phyloP scores from a whole-genome alignment of 148 eudicot species.

The Chenopodium formosanum region DNA sequence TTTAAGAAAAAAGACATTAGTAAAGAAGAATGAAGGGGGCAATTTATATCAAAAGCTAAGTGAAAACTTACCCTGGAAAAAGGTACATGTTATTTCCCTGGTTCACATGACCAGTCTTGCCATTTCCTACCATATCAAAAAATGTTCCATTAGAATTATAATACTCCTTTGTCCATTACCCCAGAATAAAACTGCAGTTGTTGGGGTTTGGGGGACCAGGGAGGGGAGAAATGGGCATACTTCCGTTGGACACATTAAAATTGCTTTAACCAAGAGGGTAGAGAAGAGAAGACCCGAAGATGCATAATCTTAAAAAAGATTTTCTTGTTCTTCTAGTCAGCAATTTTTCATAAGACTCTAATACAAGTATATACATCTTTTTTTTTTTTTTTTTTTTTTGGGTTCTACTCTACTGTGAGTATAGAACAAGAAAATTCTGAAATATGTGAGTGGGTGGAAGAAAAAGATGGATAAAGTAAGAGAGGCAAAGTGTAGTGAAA shows the following conservation, averaged over 20 bases:
- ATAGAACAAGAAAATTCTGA: too few species aligned
- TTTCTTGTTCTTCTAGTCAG: neutral
- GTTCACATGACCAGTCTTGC: slow-evolving; percentile 76
- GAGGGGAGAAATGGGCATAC: neutral
- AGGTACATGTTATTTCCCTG: slow-evolving; percentile 99
- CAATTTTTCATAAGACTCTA: neutral
- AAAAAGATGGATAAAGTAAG: too few species aligned
- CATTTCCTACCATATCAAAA: slow-evolving; percentile 58
- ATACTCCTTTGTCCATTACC: neutral
- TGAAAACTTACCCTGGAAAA: slow-evolving; percentile 82
- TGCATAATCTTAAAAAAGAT: neutral
- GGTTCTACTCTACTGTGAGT: too few species aligned
- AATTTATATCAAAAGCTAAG: neutral
- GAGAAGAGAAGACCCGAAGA: neutral
- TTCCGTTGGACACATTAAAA: neutral
- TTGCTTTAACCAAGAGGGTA: neutral
- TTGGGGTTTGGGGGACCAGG: neutral
- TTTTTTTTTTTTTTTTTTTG: too few species aligned
- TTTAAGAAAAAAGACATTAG: slow-evolving; percentile 11
- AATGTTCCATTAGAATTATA: slow-evolving; percentile 2
- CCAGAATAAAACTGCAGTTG: neutral
- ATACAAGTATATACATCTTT: too few species aligned
- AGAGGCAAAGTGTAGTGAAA: too few species aligned
- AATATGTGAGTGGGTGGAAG: too few species aligned
- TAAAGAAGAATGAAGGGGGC: neutral